Evolutionary conservation across 2,329 filamentous ascomycete genomes (phyloP).

Genomic region (Penicillium sp.): DNA sequence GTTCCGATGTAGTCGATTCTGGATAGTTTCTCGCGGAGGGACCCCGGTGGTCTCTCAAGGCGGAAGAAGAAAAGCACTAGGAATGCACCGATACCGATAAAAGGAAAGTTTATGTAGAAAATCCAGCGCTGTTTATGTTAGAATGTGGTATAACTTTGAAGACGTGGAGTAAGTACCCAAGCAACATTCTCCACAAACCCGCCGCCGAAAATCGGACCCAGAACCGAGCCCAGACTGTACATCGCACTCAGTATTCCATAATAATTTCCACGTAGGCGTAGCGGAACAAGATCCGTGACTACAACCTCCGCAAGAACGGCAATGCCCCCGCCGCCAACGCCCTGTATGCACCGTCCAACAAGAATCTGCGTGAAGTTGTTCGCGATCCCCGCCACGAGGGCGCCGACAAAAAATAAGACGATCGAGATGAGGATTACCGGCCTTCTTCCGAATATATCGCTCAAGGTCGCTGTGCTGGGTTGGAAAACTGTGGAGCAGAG

Average conservation of each 20-base stretch:
- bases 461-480: slow-evolving; percentile 56
- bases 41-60: slow-evolving; percentile 12
- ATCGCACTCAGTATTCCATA: slow-evolving; percentile 29
- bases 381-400: slow-evolving; percentile 57
- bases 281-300: slow-evolving; percentile 52
- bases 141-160: not conserved
- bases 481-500: slow-evolving; percentile 62
- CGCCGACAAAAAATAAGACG: slow-evolving; percentile 57
- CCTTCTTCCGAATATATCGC: slow-evolving; percentile 59
- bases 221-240: slow-evolving; percentile 46
- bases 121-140: slow-evolving; percentile 29
- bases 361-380: slow-evolving; percentile 55
- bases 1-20: slow-evolving; percentile 38
- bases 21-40: slow-evolving; percentile 14
- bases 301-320: slow-evolving; percentile 49
- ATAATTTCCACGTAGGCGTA: slow-evolving; percentile 38
- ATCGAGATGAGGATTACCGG: slow-evolving; percentile 48
- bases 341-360: slow-evolving; percentile 60
- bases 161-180: slow-evolving; percentile 21
- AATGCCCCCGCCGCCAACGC: slow-evolving; percentile 55
- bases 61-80: slow-evolving; percentile 29
- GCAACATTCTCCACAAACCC: slow-evolving; percentile 26
- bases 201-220: slow-evolving; percentile 52
- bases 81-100: slow-evolving; percentile 28
- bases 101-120: slow-evolving; percentile 37